Evolutionary conservation across 2,329 filamentous ascomycete genomes (phyloP).

Genomic region (Neopestalotiopsis sp.): DNA sequence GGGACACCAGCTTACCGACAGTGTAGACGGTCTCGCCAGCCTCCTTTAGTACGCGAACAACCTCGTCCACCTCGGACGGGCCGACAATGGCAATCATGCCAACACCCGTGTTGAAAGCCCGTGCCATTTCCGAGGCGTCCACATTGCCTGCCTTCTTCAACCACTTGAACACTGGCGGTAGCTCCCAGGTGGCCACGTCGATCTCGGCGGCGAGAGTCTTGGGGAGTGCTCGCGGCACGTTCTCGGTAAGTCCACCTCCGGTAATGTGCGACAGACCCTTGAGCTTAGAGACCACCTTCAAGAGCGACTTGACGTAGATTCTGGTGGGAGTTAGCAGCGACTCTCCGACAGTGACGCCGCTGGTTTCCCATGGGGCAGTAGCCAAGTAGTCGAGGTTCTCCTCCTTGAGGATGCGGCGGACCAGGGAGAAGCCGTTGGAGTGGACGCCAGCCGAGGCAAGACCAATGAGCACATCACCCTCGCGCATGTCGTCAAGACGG

Average conservation of each 20-base stretch:
- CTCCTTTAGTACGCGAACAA: conserved; percentile 64
- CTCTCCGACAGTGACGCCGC: conserved; percentile 64
- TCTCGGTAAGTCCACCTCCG: conserved; percentile 89
- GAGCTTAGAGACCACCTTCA: conserved; percentile 70
- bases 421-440: conserved; percentile 97
- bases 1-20: conserved; percentile 74
- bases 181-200: conserved; percentile 75
- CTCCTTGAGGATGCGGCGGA: conserved; percentile 83
- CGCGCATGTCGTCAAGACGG: conserved; percentile 74
- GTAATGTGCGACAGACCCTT: conserved; percentile 98
- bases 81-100: conserved; percentile 92
- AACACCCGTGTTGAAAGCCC: conserved; percentile 93
- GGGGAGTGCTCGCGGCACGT: conserved; percentile 93
- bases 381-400: conserved; percentile 75
- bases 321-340: conserved; percentile 86
- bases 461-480: conserved; percentile 85
- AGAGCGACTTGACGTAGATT: conserved; percentile 88
- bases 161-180: conserved; percentile 86
- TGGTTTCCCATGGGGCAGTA: conserved; percentile 76
- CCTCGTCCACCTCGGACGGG: conserved; percentile 64
- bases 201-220: conserved; percentile 78
- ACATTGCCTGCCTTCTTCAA: conserved; percentile 78
- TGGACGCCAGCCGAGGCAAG: conserved; percentile 87
- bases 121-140: conserved; percentile 78
- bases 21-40: conserved; percentile 78